Evolutionary conservation across 768 basidiomycete genomes (phyloP).

Genomic region (Hygrocybe coccinea): DNA sequence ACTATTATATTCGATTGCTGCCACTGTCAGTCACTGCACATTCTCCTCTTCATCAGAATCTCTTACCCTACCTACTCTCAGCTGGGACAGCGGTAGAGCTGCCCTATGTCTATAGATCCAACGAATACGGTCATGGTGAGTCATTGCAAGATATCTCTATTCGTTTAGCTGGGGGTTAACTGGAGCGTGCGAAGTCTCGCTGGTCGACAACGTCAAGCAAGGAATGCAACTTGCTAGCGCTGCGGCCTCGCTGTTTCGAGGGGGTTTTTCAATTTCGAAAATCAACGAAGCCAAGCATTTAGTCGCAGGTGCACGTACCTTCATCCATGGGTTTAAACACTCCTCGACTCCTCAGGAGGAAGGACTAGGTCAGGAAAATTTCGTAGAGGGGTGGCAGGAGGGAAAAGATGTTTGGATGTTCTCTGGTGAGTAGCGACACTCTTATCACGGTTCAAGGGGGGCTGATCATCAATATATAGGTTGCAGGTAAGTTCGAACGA

Average conservation of each 20-base stretch:
- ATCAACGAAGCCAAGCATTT: conserved; percentile 1
- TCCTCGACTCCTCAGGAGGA: background rate
- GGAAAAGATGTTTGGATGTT: conserved; percentile 3
- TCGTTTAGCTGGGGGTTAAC: background rate
- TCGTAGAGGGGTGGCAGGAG: conserved; percentile 3
- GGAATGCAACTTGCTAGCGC: background rate
- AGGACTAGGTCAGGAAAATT: background rate
- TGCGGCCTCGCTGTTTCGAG: background rate
- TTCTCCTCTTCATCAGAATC: background rate
- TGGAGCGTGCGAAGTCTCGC: background rate
- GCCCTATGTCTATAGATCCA: conserved; percentile 1
- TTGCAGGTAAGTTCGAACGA: background rate
- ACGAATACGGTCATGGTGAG: conserved; percentile 1
- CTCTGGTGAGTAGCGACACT: background rate
- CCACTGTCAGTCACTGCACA: conserved; percentile 1
- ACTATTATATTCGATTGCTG: conserved; percentile 3
- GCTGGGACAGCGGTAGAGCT: conserved; percentile 1
- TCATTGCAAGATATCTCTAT: background rate
- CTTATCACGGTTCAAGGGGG: background rate
- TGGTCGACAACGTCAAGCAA: conserved; percentile 4
- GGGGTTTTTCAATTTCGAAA: background rate
- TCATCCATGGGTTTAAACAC: background rate
- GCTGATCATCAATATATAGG: background rate
- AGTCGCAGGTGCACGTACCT: background rate
- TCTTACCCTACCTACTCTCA: background rate